Evolutionary conservation across 106 monocot species (phyloP), one percentile per base, ranked within the genome.

Genomic region (Phalaenopsis aphrodite): DNA sequence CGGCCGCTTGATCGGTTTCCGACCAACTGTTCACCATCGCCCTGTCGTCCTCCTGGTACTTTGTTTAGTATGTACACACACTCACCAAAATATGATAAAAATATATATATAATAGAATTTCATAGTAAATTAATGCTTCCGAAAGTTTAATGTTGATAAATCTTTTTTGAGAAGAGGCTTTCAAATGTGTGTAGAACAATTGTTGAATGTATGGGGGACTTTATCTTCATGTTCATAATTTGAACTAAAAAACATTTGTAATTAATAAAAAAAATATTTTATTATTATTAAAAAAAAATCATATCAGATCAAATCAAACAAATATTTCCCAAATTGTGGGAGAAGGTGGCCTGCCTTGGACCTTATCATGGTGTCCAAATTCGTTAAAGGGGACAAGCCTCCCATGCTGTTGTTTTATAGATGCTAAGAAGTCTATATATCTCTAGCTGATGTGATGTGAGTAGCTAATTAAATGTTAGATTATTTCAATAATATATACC

Each of bases 291-390:
- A n/a, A 52, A 52, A 52, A 52, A 10, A 49, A 49, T 10, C 8
- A 46, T 7, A 47, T 47, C 5, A 49, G 14, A 52, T 41, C 37
- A 19, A 74, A 42, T 74, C 43, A 74, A 74, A 45, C 43, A 74
- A 74, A 45, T 18, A 36, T 74, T 74, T 74, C 74, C 74, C 43
- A 19, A 74, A 19, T 45, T 74, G 74, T 74, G 43, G 74, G 74
- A 74, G 74, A 74, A 42, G 74, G 8, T 18, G 19, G 74, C 37
- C 18, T 74, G 74, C 43, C 42, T 74, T 36, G 43, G 43, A 74
- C 19, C 74, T 74, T 43, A 42, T 74, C 74, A 74, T 74, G n/a
- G 74, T 74, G 43, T 39, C 41, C 74, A 45, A 74, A 74, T 74
- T 74, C 19, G 74, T 74, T 74, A 74, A 74, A 74, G 43, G 43